phyloP scores from a whole-genome alignment of 2,329 filamentous ascomycete genomes.

The Aspergillus fijiensis region DNA sequence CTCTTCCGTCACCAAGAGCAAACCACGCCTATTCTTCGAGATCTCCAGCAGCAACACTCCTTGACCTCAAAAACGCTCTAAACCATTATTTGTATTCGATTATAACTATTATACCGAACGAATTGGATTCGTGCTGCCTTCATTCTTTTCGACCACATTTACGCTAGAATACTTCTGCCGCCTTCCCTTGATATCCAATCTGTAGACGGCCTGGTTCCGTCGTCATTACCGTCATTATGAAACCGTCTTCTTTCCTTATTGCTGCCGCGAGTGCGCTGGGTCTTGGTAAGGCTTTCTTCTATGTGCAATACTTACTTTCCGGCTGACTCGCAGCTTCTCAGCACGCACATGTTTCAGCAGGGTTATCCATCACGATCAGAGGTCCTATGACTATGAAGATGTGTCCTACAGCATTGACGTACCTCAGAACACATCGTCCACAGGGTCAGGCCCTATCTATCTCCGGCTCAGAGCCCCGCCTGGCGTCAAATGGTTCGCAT shows the following conservation, averaged over 20 bases:
- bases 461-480: constrained; percentile 56
- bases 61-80: neutral
- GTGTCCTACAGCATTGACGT: constrained; percentile 54
- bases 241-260: neutral
- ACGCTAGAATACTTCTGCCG: neutral
- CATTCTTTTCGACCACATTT: neutral
- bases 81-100: constrained; percentile 1
- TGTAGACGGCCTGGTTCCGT: neutral
- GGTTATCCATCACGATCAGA: constrained; percentile 23
- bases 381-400: constrained; percentile 21
- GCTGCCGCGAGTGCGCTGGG: neutral
- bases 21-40: neutral
- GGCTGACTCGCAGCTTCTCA: constrained; percentile 5
- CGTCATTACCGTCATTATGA: constrained; percentile 3
- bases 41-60: neutral
- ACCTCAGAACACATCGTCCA: constrained; percentile 50
- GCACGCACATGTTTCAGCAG: constrained; percentile 19
- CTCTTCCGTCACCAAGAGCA: neutral
- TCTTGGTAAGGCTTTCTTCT: constrained; percentile 2
- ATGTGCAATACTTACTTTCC: neutral
- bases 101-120: neutral
- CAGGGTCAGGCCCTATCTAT: constrained; percentile 58
- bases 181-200: neutral
- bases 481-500: constrained; percentile 52
- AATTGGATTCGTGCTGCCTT: neutral